Base-by-base conservation (phyloP, 352 stramenopile genomes). In the Globisporangium nagaii region DNA sequence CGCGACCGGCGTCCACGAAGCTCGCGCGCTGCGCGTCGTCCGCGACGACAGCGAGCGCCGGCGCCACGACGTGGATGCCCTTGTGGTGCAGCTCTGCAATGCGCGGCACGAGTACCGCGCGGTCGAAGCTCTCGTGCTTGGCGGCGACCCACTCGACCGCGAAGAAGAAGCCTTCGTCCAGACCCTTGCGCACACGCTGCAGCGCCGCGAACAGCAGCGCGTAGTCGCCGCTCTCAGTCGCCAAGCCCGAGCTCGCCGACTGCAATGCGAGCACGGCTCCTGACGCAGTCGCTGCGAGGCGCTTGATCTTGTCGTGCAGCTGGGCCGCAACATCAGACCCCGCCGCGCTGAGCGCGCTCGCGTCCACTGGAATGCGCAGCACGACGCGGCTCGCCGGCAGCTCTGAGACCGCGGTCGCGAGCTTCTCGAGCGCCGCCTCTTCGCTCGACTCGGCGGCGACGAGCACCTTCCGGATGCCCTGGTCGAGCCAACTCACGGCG, bases 21-120 rank as follows among this genome's bases (percentile, higher is more conserved):
- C 53, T 53, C 27, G 65, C 35, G 39, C 56, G 20, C 36, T 63
- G 52, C n/a, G 47, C 50, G 45, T 54, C 68, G 0, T 49, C 63
- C 11, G 47, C 54, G 6, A 58, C 70, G 53, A 56, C 63, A 54
- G 61, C 52, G 40, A 66, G 55, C 12, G 53, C 62, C 17, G 52
- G 51, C 13, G 62, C 59, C n/a, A 88, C 63, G 1, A 96, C 58
- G 27, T 86, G 62, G 24, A 92, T 74, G 30, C 68, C 58, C 53
- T 81, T 80, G 53, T 73, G 64, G 56, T 93, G 81, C 48, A 91
- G 66, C 43, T 68, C 53, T 12, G 73, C 76, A 24, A 88, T 84
- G 50, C 67, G 63, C 1, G 66, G 51, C 24, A 86, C 52, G 4
- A 67, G 52, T n/a, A 73, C 27, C 8, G 52, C 28, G 15, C 59